phyloP scores from a whole-genome alignment of 208 protist genomes.

The Lotmaria passim region DNA sequence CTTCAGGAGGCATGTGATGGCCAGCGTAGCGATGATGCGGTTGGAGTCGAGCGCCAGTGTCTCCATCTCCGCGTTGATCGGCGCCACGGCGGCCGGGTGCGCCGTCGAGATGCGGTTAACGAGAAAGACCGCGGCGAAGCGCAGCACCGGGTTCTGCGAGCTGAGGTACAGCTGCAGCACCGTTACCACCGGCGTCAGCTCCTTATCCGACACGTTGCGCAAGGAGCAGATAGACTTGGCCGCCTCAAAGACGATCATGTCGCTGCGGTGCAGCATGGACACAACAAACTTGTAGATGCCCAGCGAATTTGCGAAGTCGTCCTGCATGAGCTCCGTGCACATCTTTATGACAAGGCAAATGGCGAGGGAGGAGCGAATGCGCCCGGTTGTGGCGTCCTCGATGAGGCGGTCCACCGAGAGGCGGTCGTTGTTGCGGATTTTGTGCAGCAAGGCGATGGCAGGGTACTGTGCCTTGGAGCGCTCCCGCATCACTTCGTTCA shows the following conservation, averaged over 20 bases:
- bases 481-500: slow-evolving; percentile 91
- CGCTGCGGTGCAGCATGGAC: slow-evolving; percentile 90
- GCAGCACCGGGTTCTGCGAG: slow-evolving; percentile 86
- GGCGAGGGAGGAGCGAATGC: slow-evolving; percentile 93
- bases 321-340: slow-evolving; percentile 91
- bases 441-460: slow-evolving; percentile 95
- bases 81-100: slow-evolving; percentile 85
- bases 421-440: slow-evolving; percentile 96
- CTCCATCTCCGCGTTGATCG: slow-evolving; percentile 97
- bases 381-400: slow-evolving; percentile 75
- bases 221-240: slow-evolving; percentile 95
- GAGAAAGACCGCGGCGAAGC: slow-evolving; percentile 95
- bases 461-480: slow-evolving; percentile 97
- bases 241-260: slow-evolving; percentile 98
- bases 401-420: slow-evolving; percentile 96
- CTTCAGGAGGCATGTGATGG: slow-evolving; percentile 98
- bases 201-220: slow-evolving; percentile 81
- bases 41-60: slow-evolving; percentile 95
- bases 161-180: slow-evolving; percentile 95
- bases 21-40: slow-evolving; percentile 97
- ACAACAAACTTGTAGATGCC: slow-evolving; percentile 94
- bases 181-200: slow-evolving; percentile 93
- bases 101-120: slow-evolving; percentile 91
- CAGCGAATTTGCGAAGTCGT: slow-evolving; percentile 77
- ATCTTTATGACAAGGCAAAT: slow-evolving; percentile 96